Percentiles rank a stretch among this genome's conserved stretches.
Conservation (phyloP, 73 alveolate species). For the Stentor roeselii region DNA sequence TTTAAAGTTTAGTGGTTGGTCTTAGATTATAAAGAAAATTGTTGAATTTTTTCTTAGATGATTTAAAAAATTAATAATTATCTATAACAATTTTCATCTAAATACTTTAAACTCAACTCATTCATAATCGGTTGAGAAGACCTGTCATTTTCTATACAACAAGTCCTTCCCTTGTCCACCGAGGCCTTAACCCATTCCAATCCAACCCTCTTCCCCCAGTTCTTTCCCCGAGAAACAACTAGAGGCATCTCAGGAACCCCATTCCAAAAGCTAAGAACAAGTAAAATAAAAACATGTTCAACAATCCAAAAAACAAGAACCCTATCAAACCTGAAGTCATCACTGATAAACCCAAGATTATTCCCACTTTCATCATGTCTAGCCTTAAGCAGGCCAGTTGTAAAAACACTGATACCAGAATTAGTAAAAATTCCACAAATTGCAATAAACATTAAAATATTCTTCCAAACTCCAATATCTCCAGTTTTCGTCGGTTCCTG, state of each 20-base stretch:
- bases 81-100: too few species aligned
- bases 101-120: too few species aligned
- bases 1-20: too few species aligned
- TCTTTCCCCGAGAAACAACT: not conserved
- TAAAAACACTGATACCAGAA: not conserved
- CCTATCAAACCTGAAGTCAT: not conserved
- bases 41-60: too few species aligned
- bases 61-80: too few species aligned
- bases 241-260: not conserved
- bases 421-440: not conserved
- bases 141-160: too few species aligned
- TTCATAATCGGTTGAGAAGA: too few species aligned
- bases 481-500: not conserved
- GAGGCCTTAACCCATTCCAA: too few species aligned
- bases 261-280: not conserved
- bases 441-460: not conserved
- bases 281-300: not conserved
- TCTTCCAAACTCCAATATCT: not conserved
- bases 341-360: not conserved
- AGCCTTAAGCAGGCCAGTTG: not conserved
- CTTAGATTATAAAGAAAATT: too few species aligned
- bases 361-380: not conserved
- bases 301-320: not conserved
- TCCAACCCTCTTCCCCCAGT: slow-evolving; percentile 8
- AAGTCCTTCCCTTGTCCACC: too few species aligned